phyloP scores from a whole-genome alignment of 768 basidiomycete species.

The Gymnopilus junonius region DNA sequence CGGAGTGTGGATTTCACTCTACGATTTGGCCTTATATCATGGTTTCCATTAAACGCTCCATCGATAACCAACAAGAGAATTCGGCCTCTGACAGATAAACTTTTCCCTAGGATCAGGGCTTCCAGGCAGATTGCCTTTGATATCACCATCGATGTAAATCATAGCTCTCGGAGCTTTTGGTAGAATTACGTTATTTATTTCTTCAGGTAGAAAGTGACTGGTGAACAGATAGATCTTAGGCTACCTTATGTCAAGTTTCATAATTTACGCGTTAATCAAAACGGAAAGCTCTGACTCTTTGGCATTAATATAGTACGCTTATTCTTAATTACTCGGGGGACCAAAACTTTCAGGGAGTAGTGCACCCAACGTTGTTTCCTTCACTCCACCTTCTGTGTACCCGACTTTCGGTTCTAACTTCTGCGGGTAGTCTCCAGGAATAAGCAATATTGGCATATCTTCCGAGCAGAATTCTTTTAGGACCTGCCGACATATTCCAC shows the following conservation, averaged over 20 bases:
- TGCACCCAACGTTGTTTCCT: slow-evolving; percentile 69
- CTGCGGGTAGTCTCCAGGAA: slow-evolving; percentile 65
- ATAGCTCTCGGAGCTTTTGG: not conserved
- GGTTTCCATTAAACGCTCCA: not conserved
- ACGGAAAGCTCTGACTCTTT: no score
- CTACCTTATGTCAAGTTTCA: no score
- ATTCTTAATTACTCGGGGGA: no score
- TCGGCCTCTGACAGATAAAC: not conserved
- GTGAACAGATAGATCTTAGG: no score
- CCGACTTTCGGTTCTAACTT: slow-evolving; percentile 38
- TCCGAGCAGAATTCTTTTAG: slow-evolving; percentile 83
- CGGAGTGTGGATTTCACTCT: not conserved
- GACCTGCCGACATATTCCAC: slow-evolving; percentile 93
- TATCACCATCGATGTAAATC: not conserved
- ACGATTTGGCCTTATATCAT: not conserved
- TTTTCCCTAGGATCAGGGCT: not conserved
- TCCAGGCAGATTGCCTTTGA: not conserved
- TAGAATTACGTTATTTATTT: not conserved
- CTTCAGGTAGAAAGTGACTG: not conserved
- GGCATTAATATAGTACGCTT: not conserved
- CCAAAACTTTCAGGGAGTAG: slow-evolving; percentile 89
- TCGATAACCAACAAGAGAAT: not conserved
- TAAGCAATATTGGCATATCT: slow-evolving; percentile 72
- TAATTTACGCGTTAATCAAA: no score
- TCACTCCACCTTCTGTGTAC: slow-evolving; percentile 55